Evolutionary conservation across 2,329 filamentous ascomycete species (phyloP).

Genomic region (Sclerotinia borealis): DNA sequence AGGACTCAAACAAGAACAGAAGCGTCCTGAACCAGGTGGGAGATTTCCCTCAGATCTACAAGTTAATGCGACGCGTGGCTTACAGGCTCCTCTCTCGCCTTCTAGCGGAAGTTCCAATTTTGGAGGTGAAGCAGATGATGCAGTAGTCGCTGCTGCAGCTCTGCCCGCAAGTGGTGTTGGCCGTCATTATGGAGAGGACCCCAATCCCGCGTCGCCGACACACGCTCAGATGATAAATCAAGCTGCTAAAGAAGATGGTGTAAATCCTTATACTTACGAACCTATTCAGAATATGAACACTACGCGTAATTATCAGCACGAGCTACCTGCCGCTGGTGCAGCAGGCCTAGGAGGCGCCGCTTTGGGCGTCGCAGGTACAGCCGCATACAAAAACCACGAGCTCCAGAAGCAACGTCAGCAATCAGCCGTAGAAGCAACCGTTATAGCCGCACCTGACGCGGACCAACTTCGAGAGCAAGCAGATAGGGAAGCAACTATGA

Average conservation of each 20-base stretch:
- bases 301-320: conserved; percentile 6
- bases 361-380: conserved; percentile 14
- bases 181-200: conserved; percentile 28
- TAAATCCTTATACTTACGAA: conserved; percentile 49
- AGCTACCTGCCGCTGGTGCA: conserved; percentile 13
- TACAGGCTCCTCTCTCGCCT: conserved; percentile 72
- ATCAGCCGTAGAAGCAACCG: conserved; percentile 17
- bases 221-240: conserved; percentile 45
- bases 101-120: conserved; percentile 73
- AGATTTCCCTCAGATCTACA: conserved; percentile 93
- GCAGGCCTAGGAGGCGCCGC: conserved; percentile 23
- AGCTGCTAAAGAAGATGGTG: conserved; percentile 47
- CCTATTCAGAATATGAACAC: conserved; percentile 21
- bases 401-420: conserved; percentile 16
- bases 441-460: conserved; percentile 25
- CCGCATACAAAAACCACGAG: conserved; percentile 19
- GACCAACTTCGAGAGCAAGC: conserved; percentile 17
- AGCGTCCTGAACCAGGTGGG: conserved; percentile 84
- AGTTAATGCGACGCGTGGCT: conserved; percentile 69
- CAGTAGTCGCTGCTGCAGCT: conserved; percentile 52
- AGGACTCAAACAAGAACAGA: conserved; percentile 47
- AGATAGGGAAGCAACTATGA: conserved; percentile 21
- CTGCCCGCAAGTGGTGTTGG: conserved; percentile 24
- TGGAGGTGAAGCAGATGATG: conserved; percentile 39
- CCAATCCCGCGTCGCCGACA: conserved; percentile 39